These are phyloP conservation scores for Haplosporangium sp. DNA, from an alignment of 371 early-diverging fungal genomes.

Conservation along the genomic window DNA sequence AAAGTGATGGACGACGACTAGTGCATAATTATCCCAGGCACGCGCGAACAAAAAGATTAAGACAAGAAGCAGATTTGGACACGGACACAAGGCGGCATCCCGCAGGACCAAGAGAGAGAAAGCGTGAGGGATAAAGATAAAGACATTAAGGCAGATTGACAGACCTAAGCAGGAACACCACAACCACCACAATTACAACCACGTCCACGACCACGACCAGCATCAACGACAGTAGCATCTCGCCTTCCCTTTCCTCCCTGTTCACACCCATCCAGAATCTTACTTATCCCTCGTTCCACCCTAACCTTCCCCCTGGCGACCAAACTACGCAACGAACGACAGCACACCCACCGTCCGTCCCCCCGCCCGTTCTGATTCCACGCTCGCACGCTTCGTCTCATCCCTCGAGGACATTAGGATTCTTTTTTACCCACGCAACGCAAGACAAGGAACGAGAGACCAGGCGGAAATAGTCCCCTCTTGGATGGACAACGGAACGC, in stretches of 20 bases:
- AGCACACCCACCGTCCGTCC: not conserved
- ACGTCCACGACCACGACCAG: too few species aligned
- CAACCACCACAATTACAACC: too few species aligned
- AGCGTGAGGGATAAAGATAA: too few species aligned
- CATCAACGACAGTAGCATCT: too few species aligned
- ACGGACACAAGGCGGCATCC: not conserved
- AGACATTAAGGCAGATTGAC: too few species aligned
- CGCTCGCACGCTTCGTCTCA: not conserved
- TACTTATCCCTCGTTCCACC: constrained; percentile 11
- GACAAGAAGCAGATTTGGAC: not conserved
- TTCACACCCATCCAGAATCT: constrained; percentile 11
- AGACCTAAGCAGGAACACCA: too few species aligned
- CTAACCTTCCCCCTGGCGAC: constrained; percentile 3
- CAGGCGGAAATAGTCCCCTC: not conserved
- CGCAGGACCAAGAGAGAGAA: not conserved
- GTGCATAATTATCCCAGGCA: constrained; percentile 5
- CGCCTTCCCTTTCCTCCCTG: too few species aligned
- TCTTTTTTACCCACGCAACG: constrained; percentile 7
- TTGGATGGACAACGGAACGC: constrained; percentile 50
- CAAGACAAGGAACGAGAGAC: not conserved
- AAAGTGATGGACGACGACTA: not conserved
- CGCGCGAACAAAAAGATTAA: not conserved
- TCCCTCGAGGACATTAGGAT: not conserved
- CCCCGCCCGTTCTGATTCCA: not conserved
- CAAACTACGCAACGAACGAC: constrained; percentile 2